Conservation (phyloP, 2,329 filamentous ascomycete species). For the Aspergillus fructus region DNA sequence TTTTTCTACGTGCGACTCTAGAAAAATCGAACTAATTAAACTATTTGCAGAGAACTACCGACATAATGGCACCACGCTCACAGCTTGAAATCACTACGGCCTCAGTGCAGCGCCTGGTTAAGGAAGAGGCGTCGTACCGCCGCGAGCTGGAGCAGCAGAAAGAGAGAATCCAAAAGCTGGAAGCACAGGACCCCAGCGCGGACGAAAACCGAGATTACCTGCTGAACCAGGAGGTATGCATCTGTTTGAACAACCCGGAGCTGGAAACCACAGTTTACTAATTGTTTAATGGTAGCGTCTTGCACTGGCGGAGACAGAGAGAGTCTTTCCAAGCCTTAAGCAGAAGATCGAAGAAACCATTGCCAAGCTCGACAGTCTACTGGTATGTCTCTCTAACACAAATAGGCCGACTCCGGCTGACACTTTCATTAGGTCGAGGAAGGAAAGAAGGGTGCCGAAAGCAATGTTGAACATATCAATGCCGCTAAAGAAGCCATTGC, state of each 20-base stretch:
- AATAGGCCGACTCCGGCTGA: neutral
- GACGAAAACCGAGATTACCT: conserved; percentile 78
- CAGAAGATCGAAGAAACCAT: conserved; percentile 71
- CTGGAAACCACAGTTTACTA: neutral
- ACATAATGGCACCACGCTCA: conserved; percentile 72
- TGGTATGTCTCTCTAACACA: conserved; percentile 56
- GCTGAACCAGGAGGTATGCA: conserved; percentile 79
- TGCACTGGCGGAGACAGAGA: conserved; percentile 84
- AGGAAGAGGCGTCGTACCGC: conserved; percentile 89
- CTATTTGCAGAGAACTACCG: neutral
- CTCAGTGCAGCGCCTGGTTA: conserved; percentile 78
- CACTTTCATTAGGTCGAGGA: conserved; percentile 33
- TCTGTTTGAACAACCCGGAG: neutral
- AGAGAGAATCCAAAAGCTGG: conserved; percentile 67
- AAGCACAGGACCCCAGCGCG: conserved; percentile 64
- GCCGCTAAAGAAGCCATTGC: conserved; percentile 44
- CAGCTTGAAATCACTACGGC: conserved; percentile 81
- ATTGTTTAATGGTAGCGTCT: conserved; percentile 56
- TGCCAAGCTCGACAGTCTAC: conserved; percentile 70
- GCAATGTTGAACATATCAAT: conserved; percentile 42
- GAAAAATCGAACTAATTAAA: neutral
- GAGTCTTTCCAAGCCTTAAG: conserved; percentile 71
- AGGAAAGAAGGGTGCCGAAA: conserved; percentile 39
- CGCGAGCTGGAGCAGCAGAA: conserved; percentile 78
- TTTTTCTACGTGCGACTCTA: neutral